Evolutionary conservation across 371 early-diverging fungal genomes (phyloP), one percentile per base, ranked within the genome.

Genomic region (Basidiobolus meristosporus): DNA sequence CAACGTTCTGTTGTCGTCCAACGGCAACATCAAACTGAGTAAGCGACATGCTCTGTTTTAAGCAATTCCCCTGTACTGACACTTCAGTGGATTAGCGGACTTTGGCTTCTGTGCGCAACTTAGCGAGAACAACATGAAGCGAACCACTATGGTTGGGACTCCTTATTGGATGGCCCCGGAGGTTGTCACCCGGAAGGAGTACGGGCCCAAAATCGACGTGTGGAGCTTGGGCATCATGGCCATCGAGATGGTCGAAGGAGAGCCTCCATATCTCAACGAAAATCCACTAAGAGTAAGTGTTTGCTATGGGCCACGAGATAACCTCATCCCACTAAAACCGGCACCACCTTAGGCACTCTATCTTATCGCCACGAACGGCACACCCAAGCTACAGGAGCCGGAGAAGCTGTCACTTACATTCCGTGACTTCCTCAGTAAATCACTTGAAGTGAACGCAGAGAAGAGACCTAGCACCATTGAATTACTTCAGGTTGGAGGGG

Each of bases 81-180:
- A 17, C 29, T 17, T 17, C 21, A 14, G 21, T 29, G 2, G 44
- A 38, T n/a, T 50, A 75, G 75, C 86, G 39, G 95, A 93, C 57
- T 91, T 97, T 58, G 93, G 95, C 9, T 90, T 91, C 58, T 90
- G 90, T 56, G 90, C 90, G 9, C 84, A 86, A 54, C 58, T 90
- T 32, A 80, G 77, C 43, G 87, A 83, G 40, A 63, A 64, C 40
- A 61, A 74, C 42, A 60, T 71, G 28, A 82, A 83, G 55, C 70
- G 93, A 34, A 83, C 79, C 9, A 90, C 90, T 1, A 86, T 90
- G 80, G 90, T 83, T 7, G 90, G 90, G 31, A 87, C 90, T 15
- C 87, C 87, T 4, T 87, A 89, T 59, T 87, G 88, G 85, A 90
- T 98, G 86, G 91, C 93, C 14, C 95, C 92, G 6, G 93, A 90